These are phyloP conservation scores for Picea sitchensis DNA, from an alignment of 75 land plant species.

Conservation along the genomic window DNA sequence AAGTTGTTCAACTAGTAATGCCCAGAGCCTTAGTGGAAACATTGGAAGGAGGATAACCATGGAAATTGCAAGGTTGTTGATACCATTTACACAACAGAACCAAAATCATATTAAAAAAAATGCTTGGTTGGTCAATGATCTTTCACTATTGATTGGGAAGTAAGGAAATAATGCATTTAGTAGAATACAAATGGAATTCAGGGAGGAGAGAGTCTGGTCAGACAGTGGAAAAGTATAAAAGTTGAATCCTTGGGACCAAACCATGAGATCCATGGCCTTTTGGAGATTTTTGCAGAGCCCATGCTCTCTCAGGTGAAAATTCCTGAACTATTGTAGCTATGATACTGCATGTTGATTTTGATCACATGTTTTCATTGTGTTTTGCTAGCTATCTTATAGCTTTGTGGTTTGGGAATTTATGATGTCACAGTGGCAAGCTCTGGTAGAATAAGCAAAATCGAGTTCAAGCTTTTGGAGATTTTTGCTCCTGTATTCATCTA, in stretches of 20 bases:
- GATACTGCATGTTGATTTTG: conserved; percentile 2
- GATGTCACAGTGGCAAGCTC: conserved; percentile 57
- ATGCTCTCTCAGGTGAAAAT: conserved; percentile 61
- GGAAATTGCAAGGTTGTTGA: conserved; percentile 14
- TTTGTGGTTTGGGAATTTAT: conserved; percentile 4
- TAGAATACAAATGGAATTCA: conserved; percentile 39
- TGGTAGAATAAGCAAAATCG: conserved; percentile 54
- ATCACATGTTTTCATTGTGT: not conserved
- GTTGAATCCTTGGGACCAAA: conserved; percentile 67
- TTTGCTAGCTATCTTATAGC: not conserved
- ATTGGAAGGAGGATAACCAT: conserved; percentile 21
- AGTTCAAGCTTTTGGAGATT: conserved; percentile 72
- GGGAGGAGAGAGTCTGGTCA: conserved; percentile 67
- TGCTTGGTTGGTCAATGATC: conserved; percentile 18
- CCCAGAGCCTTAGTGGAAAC: conserved; percentile 3
- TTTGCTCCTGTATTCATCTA: conserved; percentile 50
- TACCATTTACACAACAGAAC: conserved; percentile 6
- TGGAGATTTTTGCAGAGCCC: conserved; percentile 53
- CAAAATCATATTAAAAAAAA: conserved; percentile 10
- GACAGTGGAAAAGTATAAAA: conserved; percentile 63
- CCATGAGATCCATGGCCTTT: conserved; percentile 49
- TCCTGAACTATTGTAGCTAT: not conserved
- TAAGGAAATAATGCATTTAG: not conserved
- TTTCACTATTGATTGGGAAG: conserved; percentile 18
- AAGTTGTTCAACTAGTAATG: conserved; percentile 6